Evolutionary conservation across 805 yeast species (phyloP).

Genomic region (Pichia eremophila): DNA sequence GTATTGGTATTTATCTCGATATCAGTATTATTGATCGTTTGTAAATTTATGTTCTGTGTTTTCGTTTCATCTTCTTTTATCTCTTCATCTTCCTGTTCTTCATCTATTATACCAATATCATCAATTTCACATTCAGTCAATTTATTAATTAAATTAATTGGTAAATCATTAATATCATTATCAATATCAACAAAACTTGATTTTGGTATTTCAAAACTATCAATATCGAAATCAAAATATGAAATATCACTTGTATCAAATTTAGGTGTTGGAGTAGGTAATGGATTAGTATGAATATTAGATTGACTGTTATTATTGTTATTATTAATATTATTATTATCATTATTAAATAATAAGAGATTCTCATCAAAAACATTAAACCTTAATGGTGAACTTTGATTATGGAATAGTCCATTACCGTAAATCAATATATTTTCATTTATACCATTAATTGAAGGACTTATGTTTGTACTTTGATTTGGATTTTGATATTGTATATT

Average conservation of each 20-base stretch:
- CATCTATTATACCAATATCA: not conserved
- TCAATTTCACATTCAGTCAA: not conserved
- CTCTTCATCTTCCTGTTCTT: not conserved
- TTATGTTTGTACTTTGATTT: not conserved
- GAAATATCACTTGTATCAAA: slow-evolving; percentile 1
- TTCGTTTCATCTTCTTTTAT: not conserved
- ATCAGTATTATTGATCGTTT: no score
- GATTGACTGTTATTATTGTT: not conserved
- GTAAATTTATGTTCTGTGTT: no score
- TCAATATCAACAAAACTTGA: slow-evolving; percentile 4
- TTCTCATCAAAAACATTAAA: not conserved
- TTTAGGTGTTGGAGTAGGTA: slow-evolving; percentile 6
- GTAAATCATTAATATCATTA: not conserved
- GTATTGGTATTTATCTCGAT: no score
- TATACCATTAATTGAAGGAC: no score
- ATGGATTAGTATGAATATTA: not conserved
- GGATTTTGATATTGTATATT: not conserved
- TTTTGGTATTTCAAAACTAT: not conserved
- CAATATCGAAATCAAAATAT: not conserved
- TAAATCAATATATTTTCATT: no score
- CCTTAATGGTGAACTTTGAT: not conserved
- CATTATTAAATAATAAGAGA: not conserved
- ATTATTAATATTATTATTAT: no score
- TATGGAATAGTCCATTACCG: not conserved
- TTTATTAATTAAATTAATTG: not conserved